These are phyloP conservation scores for Encephalitozoon hellem DNA, from an alignment of 371 early-diverging fungal genomes.

Conservation along the genomic window DNA sequence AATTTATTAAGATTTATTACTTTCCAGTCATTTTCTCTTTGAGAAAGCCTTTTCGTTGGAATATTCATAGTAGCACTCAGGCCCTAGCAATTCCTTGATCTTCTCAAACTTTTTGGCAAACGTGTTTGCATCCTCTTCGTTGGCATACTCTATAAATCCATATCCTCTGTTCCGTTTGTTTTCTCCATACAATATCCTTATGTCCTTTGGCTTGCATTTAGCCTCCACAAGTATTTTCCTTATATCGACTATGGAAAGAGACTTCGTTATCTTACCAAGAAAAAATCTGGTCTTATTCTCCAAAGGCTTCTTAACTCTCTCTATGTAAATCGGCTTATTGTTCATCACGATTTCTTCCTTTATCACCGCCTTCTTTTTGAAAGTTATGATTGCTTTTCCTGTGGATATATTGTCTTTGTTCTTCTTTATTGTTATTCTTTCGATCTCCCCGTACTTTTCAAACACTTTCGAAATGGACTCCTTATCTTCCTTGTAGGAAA, in stretches of 20 bases:
- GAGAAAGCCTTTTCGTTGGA: slow-evolving; percentile 39
- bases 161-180: slow-evolving; percentile 56
- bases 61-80: slow-evolving; percentile 36
- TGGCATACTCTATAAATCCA: slow-evolving; percentile 55
- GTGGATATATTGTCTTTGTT: slow-evolving; percentile 49
- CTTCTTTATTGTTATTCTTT: slow-evolving; percentile 43
- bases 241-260: slow-evolving; percentile 40
- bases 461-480: slow-evolving; percentile 47
- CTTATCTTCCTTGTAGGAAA: slow-evolving; percentile 54
- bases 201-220: slow-evolving; percentile 37
- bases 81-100: slow-evolving; percentile 37
- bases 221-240: slow-evolving; percentile 39
- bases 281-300: slow-evolving; percentile 49
- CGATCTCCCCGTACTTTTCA: slow-evolving; percentile 47
- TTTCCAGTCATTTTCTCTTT: not conserved
- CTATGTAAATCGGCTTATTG: slow-evolving; percentile 51
- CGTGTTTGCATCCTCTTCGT: slow-evolving; percentile 42
- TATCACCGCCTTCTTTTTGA: slow-evolving; percentile 32
- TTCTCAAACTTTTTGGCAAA: slow-evolving; percentile 39
- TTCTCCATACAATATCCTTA: slow-evolving; percentile 30
- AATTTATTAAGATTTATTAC: not conserved
- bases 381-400: slow-evolving; percentile 57
- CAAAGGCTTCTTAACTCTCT: slow-evolving; percentile 49
- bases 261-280: slow-evolving; percentile 51
- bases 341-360: slow-evolving; percentile 37